A percentile compares a stretch with the other conserved stretches of the same genome.
These are phyloP conservation scores for Saccharomycopsis babjevae DNA, from an alignment of 805 yeast species.

Conservation along the genomic window DNA sequence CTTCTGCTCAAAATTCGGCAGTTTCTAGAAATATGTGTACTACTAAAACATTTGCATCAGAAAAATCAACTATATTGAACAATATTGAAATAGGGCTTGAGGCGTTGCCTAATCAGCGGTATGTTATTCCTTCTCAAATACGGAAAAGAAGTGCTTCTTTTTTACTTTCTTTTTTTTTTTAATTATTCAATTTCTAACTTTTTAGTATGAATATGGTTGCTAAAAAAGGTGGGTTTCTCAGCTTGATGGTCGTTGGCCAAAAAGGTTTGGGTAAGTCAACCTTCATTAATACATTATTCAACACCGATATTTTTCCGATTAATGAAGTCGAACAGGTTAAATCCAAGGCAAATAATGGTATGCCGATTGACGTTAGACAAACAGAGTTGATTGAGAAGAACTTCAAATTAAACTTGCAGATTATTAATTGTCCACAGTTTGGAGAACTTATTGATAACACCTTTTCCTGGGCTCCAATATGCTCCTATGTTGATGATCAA, in stretches of 20 bases:
- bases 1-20: not conserved
- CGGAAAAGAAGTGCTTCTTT: too few relatives aligned
- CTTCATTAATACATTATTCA: conserved; percentile 80
- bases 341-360: not conserved
- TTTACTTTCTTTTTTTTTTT: not conserved
- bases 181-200: not conserved
- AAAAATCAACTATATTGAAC: not conserved
- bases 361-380: not conserved
- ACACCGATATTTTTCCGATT: conserved; percentile 45
- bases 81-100: conserved; percentile 5
- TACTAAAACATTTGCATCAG: not conserved
- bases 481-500: conserved; percentile 71
- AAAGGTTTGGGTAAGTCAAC: conserved; percentile 71
- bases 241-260: conserved; percentile 84
- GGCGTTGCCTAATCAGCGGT: conserved; percentile 9
- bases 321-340: conserved; percentile 13
- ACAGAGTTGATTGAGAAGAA: conserved; percentile 46
- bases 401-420: conserved; percentile 48
- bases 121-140: not conserved
- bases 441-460: conserved; percentile 60
- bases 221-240: conserved; percentile 36
- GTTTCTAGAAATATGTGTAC: not conserved
- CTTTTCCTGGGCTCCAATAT: conserved; percentile 57
- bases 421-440: conserved; percentile 70
- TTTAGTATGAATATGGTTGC: conserved; percentile 13